Evolutionary conservation across 768 basidiomycete genomes (phyloP), one percentile per base, ranked within the genome.

Genomic region (Phlebiopsis flavidoalba): DNA sequence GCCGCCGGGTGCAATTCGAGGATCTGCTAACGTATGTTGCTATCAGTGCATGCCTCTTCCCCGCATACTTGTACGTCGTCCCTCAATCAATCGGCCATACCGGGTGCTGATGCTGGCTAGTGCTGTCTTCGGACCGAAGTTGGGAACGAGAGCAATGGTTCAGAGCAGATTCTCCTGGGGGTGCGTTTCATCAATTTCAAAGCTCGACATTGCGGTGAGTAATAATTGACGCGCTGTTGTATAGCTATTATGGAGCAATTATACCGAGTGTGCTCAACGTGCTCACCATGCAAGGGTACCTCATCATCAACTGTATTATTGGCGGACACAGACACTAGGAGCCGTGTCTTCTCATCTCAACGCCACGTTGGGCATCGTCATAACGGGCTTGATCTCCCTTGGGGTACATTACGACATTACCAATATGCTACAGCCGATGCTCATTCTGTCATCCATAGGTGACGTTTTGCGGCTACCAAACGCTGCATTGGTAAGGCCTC

Each of bases 101-200:
- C 4, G 33, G 17, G 14, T 61, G 50, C 54, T 21, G 3, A 10
- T n/a, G 0, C 10, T 12, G 11, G 7, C 24, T 60, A 81, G 80
- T 62, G 76, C 79, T 0, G 77, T 76, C 1, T 81, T 81, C 54
- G 82, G 84, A 0, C 83, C 84, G 1, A 80, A 80, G 58, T 66
- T 81, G 1, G 84, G 84, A 3, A 78, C 77, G 62, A 75, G 84
- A 31, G 76, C 80, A 12, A 85, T 85, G 83, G 77, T 83, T 4
- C 78, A 81, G 57, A 74, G 79, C 2, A 74, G 84, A 15, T 85
- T 80, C 67, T 79, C 77, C 0, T 81, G 80, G 73, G 82, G 82
- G 77, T 79, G 55, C 1, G 66, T 52, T 63, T 31, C 26, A 31
- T 31, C n/a, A 5, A 31, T 63, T 53, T 7, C 10, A 36, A 31